Evolutionary conservation across 1,139 yeast genomes (phyloP).

Genomic region (Suhomyces terraborum): DNA sequence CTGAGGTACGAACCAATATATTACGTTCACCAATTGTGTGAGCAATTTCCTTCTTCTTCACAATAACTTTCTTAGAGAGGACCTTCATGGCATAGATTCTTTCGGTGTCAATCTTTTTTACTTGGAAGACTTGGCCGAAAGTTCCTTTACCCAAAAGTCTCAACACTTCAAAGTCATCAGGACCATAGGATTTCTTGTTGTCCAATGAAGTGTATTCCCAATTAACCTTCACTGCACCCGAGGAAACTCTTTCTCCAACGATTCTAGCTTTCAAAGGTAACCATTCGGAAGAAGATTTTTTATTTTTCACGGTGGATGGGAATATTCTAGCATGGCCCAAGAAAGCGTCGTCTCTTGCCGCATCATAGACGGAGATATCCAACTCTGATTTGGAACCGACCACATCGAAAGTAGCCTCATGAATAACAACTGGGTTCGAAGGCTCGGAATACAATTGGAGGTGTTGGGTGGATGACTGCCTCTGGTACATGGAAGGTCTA

Average conservation of each 20-base stretch:
- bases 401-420: constrained; percentile 78
- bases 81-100: constrained; percentile 97
- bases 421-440: constrained; percentile 13
- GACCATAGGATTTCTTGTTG: constrained; percentile 78
- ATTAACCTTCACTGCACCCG: constrained; percentile 74
- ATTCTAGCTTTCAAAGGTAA: constrained; percentile 70
- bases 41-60: constrained; percentile 94
- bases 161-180: constrained; percentile 89
- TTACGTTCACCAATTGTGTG: constrained; percentile 97
- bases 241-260: constrained; percentile 65
- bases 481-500: constrained; percentile 54
- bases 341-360: constrained; percentile 76
- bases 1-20: constrained; percentile 80
- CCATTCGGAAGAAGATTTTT: constrained; percentile 60
- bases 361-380: constrained; percentile 86
- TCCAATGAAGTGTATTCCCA: constrained; percentile 70
- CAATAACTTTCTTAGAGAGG: constrained; percentile 88
- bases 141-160: constrained; percentile 93
- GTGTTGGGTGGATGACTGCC: constrained; percentile 69
- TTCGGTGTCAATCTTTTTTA: constrained; percentile 81
- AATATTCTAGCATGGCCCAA: constrained; percentile 79
- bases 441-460: constrained; percentile 33
- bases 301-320: constrained; percentile 57
- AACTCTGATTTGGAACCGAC: constrained; percentile 79
- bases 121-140: constrained; percentile 96